Evolutionary conservation across 495 filamentous ascomycete genomes (phyloP), one percentile per base, ranked within the genome.

Genomic region (Corynascus novoguineensis): DNA sequence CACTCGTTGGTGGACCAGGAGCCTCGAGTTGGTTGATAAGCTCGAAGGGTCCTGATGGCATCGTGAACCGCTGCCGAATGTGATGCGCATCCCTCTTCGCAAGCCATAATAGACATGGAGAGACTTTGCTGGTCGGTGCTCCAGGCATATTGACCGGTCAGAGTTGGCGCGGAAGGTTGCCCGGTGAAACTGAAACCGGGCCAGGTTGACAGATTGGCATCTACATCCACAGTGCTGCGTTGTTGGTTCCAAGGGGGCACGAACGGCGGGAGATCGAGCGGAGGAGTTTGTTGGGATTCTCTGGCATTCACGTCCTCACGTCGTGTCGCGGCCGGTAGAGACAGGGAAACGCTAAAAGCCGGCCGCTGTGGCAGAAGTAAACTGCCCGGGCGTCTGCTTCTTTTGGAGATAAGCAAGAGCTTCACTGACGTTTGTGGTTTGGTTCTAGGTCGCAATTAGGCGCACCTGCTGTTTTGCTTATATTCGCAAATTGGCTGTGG

Each of bases 401-500:
- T 28, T 14, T 40, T n/a, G 7, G 22, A 52, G 53, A 17, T 50
- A 14, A 50, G 47, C 21, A 35, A 46, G 34, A 29, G 28, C 46
- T 22, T 34, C 32, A 5, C 52, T 35, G 22, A 9, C 25, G 40
- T 8, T 7, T 28, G 7, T 10, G 9, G 21, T 2, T 52, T 40
- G 1, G 11, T 12, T 0, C 1, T 1, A 9, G 25, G n/a, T 47
- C 15, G 35, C 14, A 17, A 34, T n/a, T 22, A 25, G 4, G 61
- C 64, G 17, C 51, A 69, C 70, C 66, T 72, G 60, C 41, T 65
- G 41, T 40, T 63, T 4, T 57, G 47, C 45, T 58, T 68, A 57
- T 74, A 74, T 58, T 74, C 70, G 60, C 71, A 74, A 3, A 56
- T 35, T 4, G 71, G 71, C 46, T 65, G 71, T 1, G 71, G 71